Evolutionary conservation across 1,139 yeast species (phyloP), one percentile per base, ranked within the genome.

Genomic region (Ogataea hybrid): DNA sequence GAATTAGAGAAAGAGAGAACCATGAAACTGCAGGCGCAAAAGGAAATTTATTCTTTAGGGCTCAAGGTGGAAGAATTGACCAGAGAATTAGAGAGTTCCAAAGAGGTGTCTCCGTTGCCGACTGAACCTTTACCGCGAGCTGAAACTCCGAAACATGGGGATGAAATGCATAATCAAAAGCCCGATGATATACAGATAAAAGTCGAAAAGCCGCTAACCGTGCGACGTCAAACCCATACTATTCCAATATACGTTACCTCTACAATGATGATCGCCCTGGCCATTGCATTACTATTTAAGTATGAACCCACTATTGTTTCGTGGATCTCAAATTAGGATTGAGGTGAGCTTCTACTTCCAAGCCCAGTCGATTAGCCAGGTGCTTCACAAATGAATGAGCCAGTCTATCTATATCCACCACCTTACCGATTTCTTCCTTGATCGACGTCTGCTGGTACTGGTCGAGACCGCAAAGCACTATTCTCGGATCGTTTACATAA

Each of bases 381-480:
- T 37, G 41, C 16, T 22, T 17, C 9, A 20, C 36, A 32, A 37
- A 37, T 8, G 37, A 21, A 12, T 32, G 14, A 9, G 42, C 34
- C 7, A 39, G 25, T 23, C 25, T 21, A 7, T 32, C 16, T 12
- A 37, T 20, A 21, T 32, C 37, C 8, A 37, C 32, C 22, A n/a
- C 20, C 15, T 12, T 32, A 11, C 35, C 35, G 14, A 33, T 32
- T 28, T 59, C 59, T n/a, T 50, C 44, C 8, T 39, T 34, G 8
- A 59, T 65, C 1, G 79, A 73, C 0, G 86, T 81, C 32, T 84
- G 80, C 17, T 55, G 52, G 25, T 76, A 76, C 9, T 75, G 78
- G 0, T 84, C 79, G 32, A 90, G 68, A 1, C 98, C 98, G 66
- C 98, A 94, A 73, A 95, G 88, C 10, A 79, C 82, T 52, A 86